Evolutionary conservation across 805 yeast species (phyloP).

Genomic region (Kluyveromyces dobzhanskii): DNA sequence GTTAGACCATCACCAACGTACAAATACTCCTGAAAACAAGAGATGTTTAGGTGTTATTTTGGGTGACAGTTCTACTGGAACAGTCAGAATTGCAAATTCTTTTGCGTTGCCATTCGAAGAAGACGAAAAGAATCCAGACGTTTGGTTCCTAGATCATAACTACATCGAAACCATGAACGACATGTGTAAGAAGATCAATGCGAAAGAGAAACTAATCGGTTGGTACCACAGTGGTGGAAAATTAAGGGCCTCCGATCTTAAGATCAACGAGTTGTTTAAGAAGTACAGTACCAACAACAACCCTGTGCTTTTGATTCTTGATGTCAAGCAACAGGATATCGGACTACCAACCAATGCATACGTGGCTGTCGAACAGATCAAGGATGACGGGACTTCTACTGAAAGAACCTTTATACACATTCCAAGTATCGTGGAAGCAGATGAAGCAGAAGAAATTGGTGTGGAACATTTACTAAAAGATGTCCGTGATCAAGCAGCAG

Average conservation of each 20-base stretch:
- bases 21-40: conserved; percentile 62
- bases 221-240: conserved; percentile 99
- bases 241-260: conserved; percentile 76
- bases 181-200: conserved; percentile 96
- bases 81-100: conserved; percentile 75
- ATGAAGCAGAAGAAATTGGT: conserved; percentile 98
- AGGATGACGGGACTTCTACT: conserved; percentile 89
- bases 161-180: conserved; percentile 94
- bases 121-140: conserved; percentile 82
- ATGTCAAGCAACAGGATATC: conserved; percentile 71
- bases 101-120: conserved; percentile 98
- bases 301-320: conserved; percentile 83
- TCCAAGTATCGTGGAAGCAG: conserved; percentile 90
- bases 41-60: conserved; percentile 91
- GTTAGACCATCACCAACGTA: conserved; percentile 90
- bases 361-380: conserved; percentile 87
- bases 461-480: conserved; percentile 94
- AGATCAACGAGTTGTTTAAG: conserved; percentile 84
- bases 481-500: conserved; percentile 94
- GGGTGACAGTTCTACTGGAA: conserved; percentile 56
- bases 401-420: conserved; percentile 90
- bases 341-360: conserved; percentile 97
- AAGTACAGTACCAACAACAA: conserved; percentile 55
- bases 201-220: conserved; percentile 93
- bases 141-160: conserved; percentile 96